Evolutionary conservation across 176 grass and related monocot genomes (phyloP).

Genomic region (Stipa capillata): DNA sequence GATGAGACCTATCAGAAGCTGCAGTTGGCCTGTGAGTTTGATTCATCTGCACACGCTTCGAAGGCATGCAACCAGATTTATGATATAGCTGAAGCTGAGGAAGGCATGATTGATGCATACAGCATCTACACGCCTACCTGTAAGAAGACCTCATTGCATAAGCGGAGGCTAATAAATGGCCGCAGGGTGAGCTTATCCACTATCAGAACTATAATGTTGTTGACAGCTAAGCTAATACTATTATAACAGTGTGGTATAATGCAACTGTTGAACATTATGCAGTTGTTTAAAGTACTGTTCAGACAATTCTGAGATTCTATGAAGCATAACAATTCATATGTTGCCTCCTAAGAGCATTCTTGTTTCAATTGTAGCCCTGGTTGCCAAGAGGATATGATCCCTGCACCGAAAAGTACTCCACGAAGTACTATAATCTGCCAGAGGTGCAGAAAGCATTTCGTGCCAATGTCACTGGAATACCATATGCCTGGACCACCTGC

Average conservation of each 20-base stretch:
- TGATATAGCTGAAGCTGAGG: conserved; percentile 34
- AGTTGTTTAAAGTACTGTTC: background rate
- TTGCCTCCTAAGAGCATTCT: background rate
- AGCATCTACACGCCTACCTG: conserved; percentile 79
- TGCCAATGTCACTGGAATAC: conserved; percentile 69
- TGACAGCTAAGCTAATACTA: background rate
- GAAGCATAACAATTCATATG: background rate
- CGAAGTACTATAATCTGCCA: conserved; percentile 63
- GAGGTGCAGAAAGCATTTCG: conserved; percentile 87
- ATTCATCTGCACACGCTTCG: conserved; percentile 42
- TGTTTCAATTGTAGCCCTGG: conserved; percentile 61
- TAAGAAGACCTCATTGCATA: conserved; percentile 33
- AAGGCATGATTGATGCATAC: conserved; percentile 74
- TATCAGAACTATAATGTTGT: background rate
- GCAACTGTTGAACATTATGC: too few species aligned
- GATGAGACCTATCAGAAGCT: conserved; percentile 70
- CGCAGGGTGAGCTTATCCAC: conserved; percentile 14
- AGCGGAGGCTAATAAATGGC: conserved; percentile 28
- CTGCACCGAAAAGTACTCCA: conserved; percentile 75
- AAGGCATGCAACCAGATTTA: conserved; percentile 30
- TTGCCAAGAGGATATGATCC: conserved; percentile 86
- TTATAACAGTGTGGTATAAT: background rate
- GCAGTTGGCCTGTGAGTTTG: conserved; percentile 40
- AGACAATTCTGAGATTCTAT: background rate
- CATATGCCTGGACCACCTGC: conserved; percentile 57